These are phyloP conservation scores for Fraxinus albicans DNA, from an alignment of 305 asterid genomes.

Conservation along the genomic window DNA sequence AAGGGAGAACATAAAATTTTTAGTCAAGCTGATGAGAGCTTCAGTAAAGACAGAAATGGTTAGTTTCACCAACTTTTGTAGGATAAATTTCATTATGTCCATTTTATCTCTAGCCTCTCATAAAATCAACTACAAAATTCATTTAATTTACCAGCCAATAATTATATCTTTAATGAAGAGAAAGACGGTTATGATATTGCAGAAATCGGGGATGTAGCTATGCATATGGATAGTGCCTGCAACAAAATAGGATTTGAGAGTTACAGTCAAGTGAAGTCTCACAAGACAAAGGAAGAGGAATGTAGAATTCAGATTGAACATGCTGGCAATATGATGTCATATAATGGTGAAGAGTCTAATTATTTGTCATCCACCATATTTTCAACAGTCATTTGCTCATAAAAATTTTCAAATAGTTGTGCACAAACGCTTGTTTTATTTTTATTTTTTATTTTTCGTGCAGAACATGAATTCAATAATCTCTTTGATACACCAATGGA, in stretches of 20 bases:
- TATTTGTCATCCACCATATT: conserved; percentile 17
- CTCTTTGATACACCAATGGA: conserved; percentile 26
- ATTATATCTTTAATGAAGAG: conserved; percentile 14
- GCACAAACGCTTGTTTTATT: conserved; percentile 1
- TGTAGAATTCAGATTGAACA: not conserved
- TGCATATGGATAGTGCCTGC: conserved; percentile 16
- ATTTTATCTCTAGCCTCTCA: conserved; percentile 10
- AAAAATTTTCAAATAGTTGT: not conserved
- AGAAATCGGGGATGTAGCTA: conserved; percentile 16
- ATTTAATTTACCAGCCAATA: conserved; percentile 20
- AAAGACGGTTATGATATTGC: conserved; percentile 20
- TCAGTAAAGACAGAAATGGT: conserved; percentile 28
- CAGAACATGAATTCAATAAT: conserved; percentile 35
- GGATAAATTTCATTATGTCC: conserved; percentile 12
- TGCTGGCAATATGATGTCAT: conserved; percentile 3
- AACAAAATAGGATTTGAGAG: conserved; percentile 24
- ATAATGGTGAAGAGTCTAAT: conserved; percentile 18
- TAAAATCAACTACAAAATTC: conserved; percentile 10
- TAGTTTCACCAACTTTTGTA: conserved; percentile 17
- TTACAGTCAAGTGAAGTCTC: conserved; percentile 19
- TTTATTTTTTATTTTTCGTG: conserved; percentile 6
- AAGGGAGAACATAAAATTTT: conserved; percentile 11
- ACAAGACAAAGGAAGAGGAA: conserved; percentile 22
- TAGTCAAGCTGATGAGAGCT: conserved; percentile 20
- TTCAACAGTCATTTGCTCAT: not conserved